A percentile compares a stretch with the other conserved stretches of the same genome.
phyloP scores from a whole-genome alignment of 257 asterid species.

The Jacaranda mimosifolia region DNA sequence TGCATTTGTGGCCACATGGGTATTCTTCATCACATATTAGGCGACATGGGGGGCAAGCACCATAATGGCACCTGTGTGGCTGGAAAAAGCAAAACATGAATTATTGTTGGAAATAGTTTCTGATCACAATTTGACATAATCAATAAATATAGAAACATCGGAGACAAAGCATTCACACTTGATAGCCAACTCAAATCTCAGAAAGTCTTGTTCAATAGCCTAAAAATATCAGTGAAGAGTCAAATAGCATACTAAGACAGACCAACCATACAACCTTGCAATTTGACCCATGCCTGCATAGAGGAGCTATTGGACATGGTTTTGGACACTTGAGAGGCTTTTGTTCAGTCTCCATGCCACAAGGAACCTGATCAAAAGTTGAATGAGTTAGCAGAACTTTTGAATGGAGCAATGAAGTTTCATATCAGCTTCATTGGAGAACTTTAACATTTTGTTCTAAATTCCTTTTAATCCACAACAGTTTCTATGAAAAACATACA shows the following conservation, averaged over 20 bases:
- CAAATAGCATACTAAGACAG: background rate
- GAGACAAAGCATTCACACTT: background rate
- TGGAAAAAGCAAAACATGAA: constrained; percentile 45
- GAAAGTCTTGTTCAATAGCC: background rate
- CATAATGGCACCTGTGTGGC: constrained; percentile 98
- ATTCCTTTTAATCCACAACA: no score
- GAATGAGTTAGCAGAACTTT: constrained; percentile 33
- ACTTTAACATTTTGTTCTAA: no score
- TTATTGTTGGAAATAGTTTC: constrained; percentile 20
- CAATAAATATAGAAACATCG: background rate
- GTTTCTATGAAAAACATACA: background rate
- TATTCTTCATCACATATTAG: constrained; percentile 76
- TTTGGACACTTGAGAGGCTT: constrained; percentile 90
- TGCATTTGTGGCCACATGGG: constrained; percentile 86
- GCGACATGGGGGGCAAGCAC: constrained; percentile 89
- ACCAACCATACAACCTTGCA: constrained; percentile 65
- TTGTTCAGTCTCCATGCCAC: constrained; percentile 90
- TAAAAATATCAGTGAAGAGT: constrained; percentile 1
- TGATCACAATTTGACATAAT: constrained; percentile 9
- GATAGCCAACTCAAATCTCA: background rate
- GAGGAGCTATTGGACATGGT: constrained; percentile 65
- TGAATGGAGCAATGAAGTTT: constrained; percentile 16
- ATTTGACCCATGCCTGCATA: constrained; percentile 72
- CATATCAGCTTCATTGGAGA: background rate
- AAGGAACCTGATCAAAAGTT: constrained; percentile 79